Percentiles rank a stretch among this genome's conserved stretches.
phyloP scores from a whole-genome alignment of 2,329 filamentous ascomycete species.

The Leptographium galeiforme region DNA sequence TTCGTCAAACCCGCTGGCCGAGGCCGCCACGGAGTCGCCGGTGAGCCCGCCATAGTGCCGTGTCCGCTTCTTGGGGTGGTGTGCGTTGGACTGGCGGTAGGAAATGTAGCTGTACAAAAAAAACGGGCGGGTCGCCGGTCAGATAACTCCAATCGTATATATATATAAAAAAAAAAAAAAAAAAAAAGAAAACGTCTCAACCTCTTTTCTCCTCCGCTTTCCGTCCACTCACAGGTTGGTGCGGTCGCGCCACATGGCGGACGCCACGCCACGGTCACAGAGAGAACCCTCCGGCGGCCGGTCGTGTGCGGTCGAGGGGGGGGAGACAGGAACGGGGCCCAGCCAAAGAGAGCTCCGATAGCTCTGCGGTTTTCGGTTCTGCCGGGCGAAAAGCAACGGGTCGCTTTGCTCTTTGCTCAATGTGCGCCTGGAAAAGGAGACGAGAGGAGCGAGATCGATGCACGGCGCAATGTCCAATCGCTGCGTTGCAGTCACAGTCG shows the following conservation, averaged over 20 bases:
- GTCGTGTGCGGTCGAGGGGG: constrained; percentile 1
- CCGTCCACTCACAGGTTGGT: constrained; percentile 70
- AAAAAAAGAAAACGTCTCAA: background rate
- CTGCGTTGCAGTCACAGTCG: background rate
- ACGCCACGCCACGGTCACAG: constrained; percentile 23
- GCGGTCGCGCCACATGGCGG: constrained; percentile 96
- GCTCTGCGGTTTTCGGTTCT: background rate
- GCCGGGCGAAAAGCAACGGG: background rate
- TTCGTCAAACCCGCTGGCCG: constrained; percentile 37
- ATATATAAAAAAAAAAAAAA: background rate
- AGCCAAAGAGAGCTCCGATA: background rate
- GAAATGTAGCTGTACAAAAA: constrained; percentile 94
- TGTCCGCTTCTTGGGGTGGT: constrained; percentile 79
- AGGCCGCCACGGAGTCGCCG: constrained; percentile 26
- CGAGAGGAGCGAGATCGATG: no score
- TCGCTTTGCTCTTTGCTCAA: background rate
- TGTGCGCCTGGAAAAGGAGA: background rate
- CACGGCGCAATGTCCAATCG: background rate
- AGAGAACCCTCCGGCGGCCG: background rate
- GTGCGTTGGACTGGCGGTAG: constrained; percentile 95
- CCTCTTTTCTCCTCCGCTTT: constrained; percentile 3
- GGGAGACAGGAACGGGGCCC: background rate
- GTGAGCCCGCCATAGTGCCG: constrained; percentile 38
- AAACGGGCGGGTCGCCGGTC: background rate
- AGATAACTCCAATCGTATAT: background rate